Conservation (phyloP, 257 asterid species). For the Nicotiana tomentosiformis region DNA sequence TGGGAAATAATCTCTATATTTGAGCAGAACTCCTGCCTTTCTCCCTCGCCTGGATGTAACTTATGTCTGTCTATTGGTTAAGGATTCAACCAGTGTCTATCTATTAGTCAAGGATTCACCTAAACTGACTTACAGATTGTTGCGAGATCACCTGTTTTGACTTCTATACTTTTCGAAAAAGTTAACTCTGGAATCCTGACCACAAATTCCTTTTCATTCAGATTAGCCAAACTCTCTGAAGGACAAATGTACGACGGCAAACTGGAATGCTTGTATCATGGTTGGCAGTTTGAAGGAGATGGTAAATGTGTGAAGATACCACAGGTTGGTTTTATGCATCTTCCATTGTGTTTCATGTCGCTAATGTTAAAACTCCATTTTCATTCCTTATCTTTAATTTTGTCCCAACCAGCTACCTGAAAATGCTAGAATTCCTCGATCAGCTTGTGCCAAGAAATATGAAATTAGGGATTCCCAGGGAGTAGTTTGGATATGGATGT, state of each 20-base stretch:
- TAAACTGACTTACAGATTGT: not conserved
- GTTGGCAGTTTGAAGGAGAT: conserved; percentile 89
- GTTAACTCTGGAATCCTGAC: not conserved
- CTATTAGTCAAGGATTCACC: not conserved
- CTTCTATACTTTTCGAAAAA: not conserved
- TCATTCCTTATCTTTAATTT: not conserved
- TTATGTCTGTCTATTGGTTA: not conserved
- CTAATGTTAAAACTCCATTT: not conserved
- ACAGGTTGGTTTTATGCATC: conserved; percentile 51
- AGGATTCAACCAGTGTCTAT: not conserved
- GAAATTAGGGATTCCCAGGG: conserved; percentile 83
- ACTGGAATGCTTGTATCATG: conserved; percentile 89
- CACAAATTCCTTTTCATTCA: conserved; percentile 10
- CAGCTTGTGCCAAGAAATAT: conserved; percentile 70
- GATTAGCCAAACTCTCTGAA: conserved; percentile 94
- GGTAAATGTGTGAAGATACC: conserved; percentile 93
- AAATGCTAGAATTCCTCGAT: conserved; percentile 74
- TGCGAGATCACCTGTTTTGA: too few relatives aligned
- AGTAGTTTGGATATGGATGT: conserved; percentile 97
- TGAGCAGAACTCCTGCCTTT: not conserved
- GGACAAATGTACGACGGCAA: conserved; percentile 76
- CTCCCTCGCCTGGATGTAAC: not conserved
- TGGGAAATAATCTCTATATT: not conserved
- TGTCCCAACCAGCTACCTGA: conserved; percentile 46
- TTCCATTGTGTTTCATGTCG: not conserved